Conservation (phyloP, 345 rosid species). For the Euphorbia tirucalli region DNA sequence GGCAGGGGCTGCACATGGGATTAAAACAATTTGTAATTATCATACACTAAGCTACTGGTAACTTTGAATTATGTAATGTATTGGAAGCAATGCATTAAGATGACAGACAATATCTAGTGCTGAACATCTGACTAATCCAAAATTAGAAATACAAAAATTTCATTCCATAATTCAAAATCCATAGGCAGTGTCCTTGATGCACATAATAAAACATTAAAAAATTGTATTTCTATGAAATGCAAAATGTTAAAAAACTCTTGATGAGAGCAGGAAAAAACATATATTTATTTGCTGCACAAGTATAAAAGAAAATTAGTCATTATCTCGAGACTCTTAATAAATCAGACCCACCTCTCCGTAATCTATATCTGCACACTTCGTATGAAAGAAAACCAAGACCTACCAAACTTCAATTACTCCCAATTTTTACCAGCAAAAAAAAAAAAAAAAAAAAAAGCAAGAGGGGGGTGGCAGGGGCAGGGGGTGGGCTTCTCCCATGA, state of each 20-base stretch:
- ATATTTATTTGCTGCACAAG: too few relatives aligned
- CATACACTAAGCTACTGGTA: background rate
- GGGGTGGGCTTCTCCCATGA: too few relatives aligned
- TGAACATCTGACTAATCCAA: too few relatives aligned
- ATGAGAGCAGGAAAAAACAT: too few relatives aligned
- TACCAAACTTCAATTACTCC: background rate
- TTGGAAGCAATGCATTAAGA: background rate
- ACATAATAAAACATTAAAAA: too few relatives aligned
- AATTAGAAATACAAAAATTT: background rate
- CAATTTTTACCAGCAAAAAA: too few relatives aligned
- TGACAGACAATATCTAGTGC: background rate
- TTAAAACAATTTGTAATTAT: background rate
- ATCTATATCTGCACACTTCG: background rate
- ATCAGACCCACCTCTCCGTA: too few relatives aligned
- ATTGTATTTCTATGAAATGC: too few relatives aligned
- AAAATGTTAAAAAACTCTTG: too few relatives aligned
- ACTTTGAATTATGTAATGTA: background rate
- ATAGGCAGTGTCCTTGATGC: too few relatives aligned
- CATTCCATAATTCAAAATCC: background rate
- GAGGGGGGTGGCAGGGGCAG: too few relatives aligned
- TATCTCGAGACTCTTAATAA: background rate
- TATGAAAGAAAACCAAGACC: background rate
- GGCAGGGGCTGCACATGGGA: slow-evolving; percentile 66
- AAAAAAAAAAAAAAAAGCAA: too few relatives aligned
- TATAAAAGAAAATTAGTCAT: background rate